Percentiles rank a stretch among this genome's conserved stretches.
Evolutionary conservation across 2,329 filamentous ascomycete genomes (phyloP).

Genomic region (Trichoderma pleuroti): DNA sequence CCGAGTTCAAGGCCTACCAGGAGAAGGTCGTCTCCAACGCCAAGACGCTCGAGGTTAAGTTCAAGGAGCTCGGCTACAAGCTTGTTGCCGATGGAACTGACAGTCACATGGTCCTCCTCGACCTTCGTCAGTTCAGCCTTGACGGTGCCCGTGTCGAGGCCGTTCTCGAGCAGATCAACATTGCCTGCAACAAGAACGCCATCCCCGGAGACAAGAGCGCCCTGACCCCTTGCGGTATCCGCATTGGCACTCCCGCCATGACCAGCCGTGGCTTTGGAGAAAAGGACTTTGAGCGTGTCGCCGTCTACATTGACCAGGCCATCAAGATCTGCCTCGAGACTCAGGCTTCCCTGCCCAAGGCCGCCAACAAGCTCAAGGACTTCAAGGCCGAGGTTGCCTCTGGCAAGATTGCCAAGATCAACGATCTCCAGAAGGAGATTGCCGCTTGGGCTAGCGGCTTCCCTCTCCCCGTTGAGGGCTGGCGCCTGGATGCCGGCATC

Average conservation of each 20-base stretch:
- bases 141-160: constrained; percentile 95
- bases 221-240: constrained; percentile 88
- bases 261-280: constrained; percentile 90
- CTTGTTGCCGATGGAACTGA: constrained; percentile 94
- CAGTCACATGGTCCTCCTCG: constrained; percentile 94
- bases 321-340: constrained; percentile 89
- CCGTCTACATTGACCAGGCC: constrained; percentile 79
- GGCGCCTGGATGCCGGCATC: constrained; percentile 59
- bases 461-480: constrained; percentile 83
- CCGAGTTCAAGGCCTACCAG: constrained; percentile 94
- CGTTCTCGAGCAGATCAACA: constrained; percentile 95
- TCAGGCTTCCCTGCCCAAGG: constrained; percentile 82
- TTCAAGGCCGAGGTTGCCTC: constrained; percentile 89
- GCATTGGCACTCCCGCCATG: constrained; percentile 97
- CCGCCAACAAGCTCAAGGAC: constrained; percentile 99
- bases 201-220: constrained; percentile 97
- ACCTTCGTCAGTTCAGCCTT: constrained; percentile 80
- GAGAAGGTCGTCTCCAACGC: constrained; percentile 89
- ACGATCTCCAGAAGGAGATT: constrained; percentile 84
- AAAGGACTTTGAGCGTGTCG: constrained; percentile 88
- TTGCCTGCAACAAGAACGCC: constrained; percentile 99
- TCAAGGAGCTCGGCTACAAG: constrained; percentile 87
- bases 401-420: constrained; percentile 77
- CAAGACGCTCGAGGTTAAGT: constrained; percentile 79
- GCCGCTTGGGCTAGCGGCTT: constrained; percentile 80